Evolutionary conservation across 805 yeast genomes (phyloP).

Genomic region (Ogataea trehalophila): DNA sequence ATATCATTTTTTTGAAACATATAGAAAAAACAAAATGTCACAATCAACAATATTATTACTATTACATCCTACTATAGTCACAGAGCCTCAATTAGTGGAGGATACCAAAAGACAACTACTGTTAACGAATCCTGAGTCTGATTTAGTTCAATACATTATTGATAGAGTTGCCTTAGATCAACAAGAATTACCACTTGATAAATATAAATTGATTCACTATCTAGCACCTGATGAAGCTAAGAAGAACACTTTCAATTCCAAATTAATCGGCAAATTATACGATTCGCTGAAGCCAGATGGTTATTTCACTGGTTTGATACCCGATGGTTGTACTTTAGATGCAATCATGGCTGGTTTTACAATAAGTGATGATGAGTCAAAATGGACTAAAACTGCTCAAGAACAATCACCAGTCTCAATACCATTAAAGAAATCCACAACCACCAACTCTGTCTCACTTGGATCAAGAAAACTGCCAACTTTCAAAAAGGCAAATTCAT

Average conservation of each 20-base stretch:
- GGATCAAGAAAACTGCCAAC: slow-evolving; percentile 21
- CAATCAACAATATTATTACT: slow-evolving; percentile 35
- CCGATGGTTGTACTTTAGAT: slow-evolving; percentile 47
- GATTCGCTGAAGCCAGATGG: slow-evolving; percentile 41
- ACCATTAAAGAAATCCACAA: slow-evolving; percentile 17
- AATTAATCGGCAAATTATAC: slow-evolving; percentile 36
- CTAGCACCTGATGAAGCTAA: slow-evolving; percentile 50
- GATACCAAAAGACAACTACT: slow-evolving; percentile 32
- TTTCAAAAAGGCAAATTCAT: slow-evolving; percentile 22
- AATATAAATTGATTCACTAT: slow-evolving; percentile 45
- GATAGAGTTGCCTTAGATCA: slow-evolving; percentile 51
- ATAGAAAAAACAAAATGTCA: too few species aligned
- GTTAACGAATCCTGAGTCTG: slow-evolving; percentile 26
- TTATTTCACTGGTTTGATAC: slow-evolving; percentile 47
- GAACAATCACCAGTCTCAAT: slow-evolving; percentile 13
- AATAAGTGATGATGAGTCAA: slow-evolving; percentile 33
- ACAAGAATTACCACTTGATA: slow-evolving; percentile 32
- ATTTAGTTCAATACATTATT: slow-evolving; percentile 47
- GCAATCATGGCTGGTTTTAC: slow-evolving; percentile 65
- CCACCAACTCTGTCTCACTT: background rate
- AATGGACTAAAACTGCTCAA: slow-evolving; percentile 52
- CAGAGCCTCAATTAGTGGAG: slow-evolving; percentile 45
- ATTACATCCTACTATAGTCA: slow-evolving; percentile 64
- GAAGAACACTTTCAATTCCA: slow-evolving; percentile 41
- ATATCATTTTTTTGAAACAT: too few species aligned